Base-by-base conservation (phyloP, 768 basidiomycete species). In the Leccinum broughii region DNA sequence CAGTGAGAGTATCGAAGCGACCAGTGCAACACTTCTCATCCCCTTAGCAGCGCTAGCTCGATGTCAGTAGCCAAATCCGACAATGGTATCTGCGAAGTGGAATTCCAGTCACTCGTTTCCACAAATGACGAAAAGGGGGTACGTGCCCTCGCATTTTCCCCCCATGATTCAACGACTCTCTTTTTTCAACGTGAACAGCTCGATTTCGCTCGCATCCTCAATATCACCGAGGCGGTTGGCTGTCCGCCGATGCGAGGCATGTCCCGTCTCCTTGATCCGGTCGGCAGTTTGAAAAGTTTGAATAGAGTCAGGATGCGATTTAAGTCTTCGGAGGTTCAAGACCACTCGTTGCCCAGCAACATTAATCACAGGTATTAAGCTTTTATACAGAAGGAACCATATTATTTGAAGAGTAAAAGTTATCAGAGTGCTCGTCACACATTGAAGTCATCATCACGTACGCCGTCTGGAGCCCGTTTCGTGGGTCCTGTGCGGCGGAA, bases 261-360 rank as follows among this genome's bases (percentile, higher is more conserved):
- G 14, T 5, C 30, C 51, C 5, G 5, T 30, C 5, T 6, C 14
- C 14, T 11, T 17, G n/a, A 3, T 32, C 17, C 14, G n/a, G n/a
- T 32, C 11, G 5, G 3, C 5, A 32, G 30, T n/a, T 20, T 50
- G 49, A 24, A 14, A 28, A 8, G 28, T 28, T 28, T 28, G 28
- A 28, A 28, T 7, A 15, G 48, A 6, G 15, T 15, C 15, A 28
- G 11, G 26, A 15, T 50, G 49, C 15, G 49, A 51, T 24, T 17
- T 28, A 28, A 51, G 49, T 28, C 15, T 28, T n/a, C 61, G 56
- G 20, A 67, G 60, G 48, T 68, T 68, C n/a, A 68, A 56, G 24
- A 68, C 58, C 5, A 57, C 52, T 5, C 67, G 62, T 44, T 68
- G 68, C 17, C 67, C 67, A 4, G 35, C 26, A 7, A 69, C 28